These are phyloP conservation scores for Periconia sp. DNA, from an alignment of 2,329 filamentous ascomycete genomes.

Conservation along the genomic window DNA sequence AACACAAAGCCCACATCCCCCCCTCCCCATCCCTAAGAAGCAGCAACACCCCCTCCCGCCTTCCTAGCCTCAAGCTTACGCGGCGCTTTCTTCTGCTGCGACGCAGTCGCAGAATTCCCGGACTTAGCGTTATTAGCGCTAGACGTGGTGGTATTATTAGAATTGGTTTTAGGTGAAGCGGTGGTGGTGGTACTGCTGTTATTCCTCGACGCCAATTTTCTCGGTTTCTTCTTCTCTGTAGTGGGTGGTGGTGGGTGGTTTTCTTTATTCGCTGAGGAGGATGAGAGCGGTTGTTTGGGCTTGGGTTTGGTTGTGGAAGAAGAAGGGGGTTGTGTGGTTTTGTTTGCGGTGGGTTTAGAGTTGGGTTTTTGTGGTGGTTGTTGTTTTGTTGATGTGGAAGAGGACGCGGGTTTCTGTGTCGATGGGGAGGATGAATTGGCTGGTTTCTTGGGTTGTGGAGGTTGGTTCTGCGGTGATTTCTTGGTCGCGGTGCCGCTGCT, in stretches of 20 bases:
- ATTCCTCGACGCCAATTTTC: constrained; percentile 24
- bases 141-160: too few relatives aligned
- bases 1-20: too few relatives aligned
- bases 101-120: background rate
- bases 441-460: too few relatives aligned
- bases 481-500: constrained; percentile 6
- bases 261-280: constrained; percentile 8
- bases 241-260: constrained; percentile 11
- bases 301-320: too few relatives aligned
- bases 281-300: constrained; percentile 10
- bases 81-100: constrained; percentile 14
- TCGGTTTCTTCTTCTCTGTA: constrained; percentile 23
- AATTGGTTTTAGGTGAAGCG: too few relatives aligned
- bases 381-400: background rate
- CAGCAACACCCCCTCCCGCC: constrained; percentile 10
- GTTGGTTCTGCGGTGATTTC: constrained; percentile 9
- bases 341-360: constrained; percentile 13
- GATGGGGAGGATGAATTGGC: too few relatives aligned
- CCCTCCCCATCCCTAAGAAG: too few relatives aligned
- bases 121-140: too few relatives aligned
- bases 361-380: background rate
- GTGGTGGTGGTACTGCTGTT: constrained; percentile 8
- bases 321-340: too few relatives aligned
- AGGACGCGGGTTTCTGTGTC: background rate
- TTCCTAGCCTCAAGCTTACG: constrained; percentile 29